Base-by-base conservation (phyloP, 805 yeast genomes). In the Teunomyces kruisii region DNA sequence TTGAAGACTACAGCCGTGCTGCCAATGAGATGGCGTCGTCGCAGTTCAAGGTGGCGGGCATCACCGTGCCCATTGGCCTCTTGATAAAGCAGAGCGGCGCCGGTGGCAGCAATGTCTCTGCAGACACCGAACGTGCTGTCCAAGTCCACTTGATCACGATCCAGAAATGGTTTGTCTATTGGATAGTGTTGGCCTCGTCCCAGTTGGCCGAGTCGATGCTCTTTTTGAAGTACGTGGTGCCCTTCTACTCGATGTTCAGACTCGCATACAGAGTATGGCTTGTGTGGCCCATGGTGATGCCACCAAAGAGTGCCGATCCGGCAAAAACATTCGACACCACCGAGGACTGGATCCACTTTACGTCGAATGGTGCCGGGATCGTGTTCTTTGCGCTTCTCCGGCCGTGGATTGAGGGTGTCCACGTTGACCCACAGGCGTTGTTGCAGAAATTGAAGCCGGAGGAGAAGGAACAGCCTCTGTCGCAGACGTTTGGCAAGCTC, bases 181-280 rank as follows among this genome's bases (percentile, higher is more conserved):
- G 96, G 96, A 70, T 84, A 9, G 81, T 85, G 1, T 62, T 75
- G 43, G 75, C 83, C 6, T 59, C 73, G 35, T 53, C 69, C 7
- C 62, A 66, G 1, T 52, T 65, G 9, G 78, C 75, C 46, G 68
- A 75, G 36, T 58, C 67, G 27, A 51, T 79, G 14, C 62, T 75
- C 8, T 67, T 78, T 15, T 42, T 86, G n/a, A 56, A 73, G 32
- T 57, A 64, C 27, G 50, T 75, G 31, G 48, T 84, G 13, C 92
- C 94, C 1, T 75, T 86, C 39, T 79, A 75, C 53, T 60, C 76
- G 3, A 54, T 84, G 1, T 35, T 74, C 29, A 72, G 75, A 45
- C 56, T 83, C 3, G 72, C 70, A 22, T 56, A 79, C 33, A 73
- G 79, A 27, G 56, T 77, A 9, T 86, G 91, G 91, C 68, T 88